Evolutionary conservation across 768 basidiomycete species (phyloP).

Genomic region (Mycena capillaripes): DNA sequence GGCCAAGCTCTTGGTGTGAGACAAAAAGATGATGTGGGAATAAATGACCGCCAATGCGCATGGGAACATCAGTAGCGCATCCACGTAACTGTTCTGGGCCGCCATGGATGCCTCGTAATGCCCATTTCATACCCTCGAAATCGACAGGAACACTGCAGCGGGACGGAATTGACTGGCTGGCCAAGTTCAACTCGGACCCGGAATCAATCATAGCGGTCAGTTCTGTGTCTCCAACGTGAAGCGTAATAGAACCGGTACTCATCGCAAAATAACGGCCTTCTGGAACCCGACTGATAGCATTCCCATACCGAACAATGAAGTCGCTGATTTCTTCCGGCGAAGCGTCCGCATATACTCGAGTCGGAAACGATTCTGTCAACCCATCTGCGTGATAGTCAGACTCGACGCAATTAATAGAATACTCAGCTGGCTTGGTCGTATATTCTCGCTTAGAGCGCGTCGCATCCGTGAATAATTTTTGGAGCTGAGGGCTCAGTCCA

Average conservation of each 20-base stretch:
- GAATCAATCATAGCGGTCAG: not conserved
- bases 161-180: not conserved
- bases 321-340: not conserved
- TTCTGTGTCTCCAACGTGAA: not conserved
- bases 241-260: conserved; percentile 1
- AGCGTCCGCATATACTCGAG: not conserved
- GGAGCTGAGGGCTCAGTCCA: conserved; percentile 6
- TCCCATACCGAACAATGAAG: conserved; percentile 10
- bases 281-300: not conserved
- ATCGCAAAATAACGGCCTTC: conserved; percentile 15
- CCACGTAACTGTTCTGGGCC: conserved; percentile 22
- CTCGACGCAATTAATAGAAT: not conserved
- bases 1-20: conserved; percentile 20
- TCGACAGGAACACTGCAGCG: conserved; percentile 9
- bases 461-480: conserved; percentile 20
- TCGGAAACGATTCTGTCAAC: too few relatives aligned
- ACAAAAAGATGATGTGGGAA: conserved; percentile 26
- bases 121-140: conserved; percentile 29
- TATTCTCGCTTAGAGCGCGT: conserved; percentile 15
- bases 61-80: conserved; percentile 20
- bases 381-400: too few relatives aligned
- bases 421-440: conserved; percentile 15
- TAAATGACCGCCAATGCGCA: not conserved
- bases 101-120: conserved; percentile 24
- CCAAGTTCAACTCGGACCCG: conserved; percentile 16